Evolutionary conservation across 1,139 yeast species (phyloP).

Genomic region (Blastobotrys ciferrii): DNA sequence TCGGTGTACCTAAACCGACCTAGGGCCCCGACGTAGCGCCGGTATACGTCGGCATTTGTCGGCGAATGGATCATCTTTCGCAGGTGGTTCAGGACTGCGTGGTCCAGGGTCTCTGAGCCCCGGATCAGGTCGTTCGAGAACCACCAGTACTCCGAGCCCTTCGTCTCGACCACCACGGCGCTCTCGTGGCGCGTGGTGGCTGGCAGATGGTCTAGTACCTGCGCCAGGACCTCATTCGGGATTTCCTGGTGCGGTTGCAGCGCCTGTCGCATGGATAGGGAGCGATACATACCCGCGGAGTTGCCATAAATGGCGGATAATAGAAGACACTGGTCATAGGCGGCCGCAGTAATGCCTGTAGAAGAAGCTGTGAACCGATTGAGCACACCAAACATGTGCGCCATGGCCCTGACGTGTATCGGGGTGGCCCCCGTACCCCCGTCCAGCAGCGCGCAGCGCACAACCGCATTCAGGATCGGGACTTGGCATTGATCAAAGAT

Average conservation of each 20-base stretch:
- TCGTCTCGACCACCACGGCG: conserved; percentile 24
- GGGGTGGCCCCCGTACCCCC: conserved; percentile 21
- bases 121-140: conserved; percentile 11
- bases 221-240: conserved; percentile 18
- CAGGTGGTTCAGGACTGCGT: conserved; percentile 29
- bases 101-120: conserved; percentile 27
- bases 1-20: conserved; percentile 30
- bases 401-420: conserved; percentile 30
- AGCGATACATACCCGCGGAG: conserved; percentile 32
- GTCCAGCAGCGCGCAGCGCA: conserved; percentile 19
- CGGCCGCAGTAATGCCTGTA: conserved; percentile 28
- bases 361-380: conserved; percentile 27
- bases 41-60: conserved; percentile 22
- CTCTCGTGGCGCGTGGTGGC: conserved; percentile 16
- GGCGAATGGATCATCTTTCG: conserved; percentile 23
- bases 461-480: conserved; percentile 28
- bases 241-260: conserved; percentile 14
- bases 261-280: conserved; percentile 29
- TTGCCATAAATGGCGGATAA: conserved; percentile 33
- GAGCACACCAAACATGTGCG: conserved; percentile 35
- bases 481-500: conserved; percentile 32
- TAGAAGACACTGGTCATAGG: conserved; percentile 31
- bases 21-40: conserved; percentile 31
- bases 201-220: conserved; percentile 31
- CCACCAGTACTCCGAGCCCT: conserved; percentile 16